These are phyloP conservation scores for Lachnellula arida DNA, from an alignment of 2,329 filamentous ascomycete genomes.

Conservation along the genomic window DNA sequence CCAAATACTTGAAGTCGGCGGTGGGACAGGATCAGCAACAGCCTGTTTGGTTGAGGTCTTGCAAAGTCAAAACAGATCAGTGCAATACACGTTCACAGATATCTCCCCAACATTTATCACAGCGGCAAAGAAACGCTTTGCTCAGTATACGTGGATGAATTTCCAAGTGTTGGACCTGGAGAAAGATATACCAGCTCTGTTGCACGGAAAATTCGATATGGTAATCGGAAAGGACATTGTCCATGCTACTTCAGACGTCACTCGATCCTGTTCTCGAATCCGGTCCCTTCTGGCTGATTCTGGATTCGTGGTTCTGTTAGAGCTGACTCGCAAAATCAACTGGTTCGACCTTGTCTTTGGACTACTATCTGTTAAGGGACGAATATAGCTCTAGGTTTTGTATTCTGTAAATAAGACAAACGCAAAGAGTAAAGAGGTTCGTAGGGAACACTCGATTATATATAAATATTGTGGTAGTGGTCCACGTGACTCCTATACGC, in stretches of 20 bases:
- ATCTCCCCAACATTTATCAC: not conserved
- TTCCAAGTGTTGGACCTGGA: not conserved
- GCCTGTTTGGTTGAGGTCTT: not conserved
- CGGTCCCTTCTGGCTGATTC: not conserved
- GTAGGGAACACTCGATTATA: too few relatives aligned
- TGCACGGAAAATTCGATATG: not conserved
- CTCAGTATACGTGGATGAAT: not conserved
- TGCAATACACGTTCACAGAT: not conserved
- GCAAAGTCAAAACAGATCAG: not conserved
- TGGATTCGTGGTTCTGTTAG: not conserved
- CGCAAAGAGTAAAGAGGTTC: too few relatives aligned
- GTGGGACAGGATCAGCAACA: not conserved
- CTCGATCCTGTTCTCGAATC: not conserved
- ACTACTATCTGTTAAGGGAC: not conserved
- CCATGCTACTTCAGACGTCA: not conserved
- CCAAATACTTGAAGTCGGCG: not conserved
- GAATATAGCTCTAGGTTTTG: too few relatives aligned
- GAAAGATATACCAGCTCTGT: not conserved
- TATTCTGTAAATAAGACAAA: too few relatives aligned
- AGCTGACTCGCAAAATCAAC: not conserved
- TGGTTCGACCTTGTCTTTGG: not conserved
- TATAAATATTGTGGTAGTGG: too few relatives aligned
- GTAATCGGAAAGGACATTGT: not conserved
- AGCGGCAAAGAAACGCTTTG: not conserved
- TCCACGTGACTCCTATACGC: too few relatives aligned